These are phyloP conservation scores for Fusarium secorum DNA, from an alignment of 2,329 filamentous ascomycete species.

Conservation along the genomic window DNA sequence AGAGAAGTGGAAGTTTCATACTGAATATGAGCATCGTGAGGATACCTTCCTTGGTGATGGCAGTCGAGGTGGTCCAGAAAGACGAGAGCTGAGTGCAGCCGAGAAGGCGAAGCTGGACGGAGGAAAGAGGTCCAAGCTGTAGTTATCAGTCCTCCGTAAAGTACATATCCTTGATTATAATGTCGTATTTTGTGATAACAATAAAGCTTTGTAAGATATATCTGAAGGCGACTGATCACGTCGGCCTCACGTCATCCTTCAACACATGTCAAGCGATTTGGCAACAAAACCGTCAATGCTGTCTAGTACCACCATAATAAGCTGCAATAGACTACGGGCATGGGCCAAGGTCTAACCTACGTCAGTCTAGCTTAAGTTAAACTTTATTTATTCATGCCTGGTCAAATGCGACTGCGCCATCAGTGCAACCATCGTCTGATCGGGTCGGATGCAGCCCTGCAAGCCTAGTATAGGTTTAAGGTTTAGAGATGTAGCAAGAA, in stretches of 20 bases:
- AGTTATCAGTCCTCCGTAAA: neutral
- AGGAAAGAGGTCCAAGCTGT: neutral
- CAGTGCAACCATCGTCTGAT: neutral
- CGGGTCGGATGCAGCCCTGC: neutral
- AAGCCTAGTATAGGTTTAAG: neutral
- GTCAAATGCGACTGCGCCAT: neutral
- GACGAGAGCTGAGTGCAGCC: neutral
- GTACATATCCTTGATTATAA: neutral
- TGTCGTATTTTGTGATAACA: no score
- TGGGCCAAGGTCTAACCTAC: neutral
- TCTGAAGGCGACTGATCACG: neutral
- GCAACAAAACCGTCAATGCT: neutral
- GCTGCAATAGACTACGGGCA: fast-evolving
- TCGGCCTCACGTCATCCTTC: no score
- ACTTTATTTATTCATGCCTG: neutral
- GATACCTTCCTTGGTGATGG: slow-evolving; percentile 30
- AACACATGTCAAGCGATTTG: no score
- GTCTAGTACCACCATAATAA: neutral
- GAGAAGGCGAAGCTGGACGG: slow-evolving; percentile 12
- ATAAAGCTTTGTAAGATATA: neutral
- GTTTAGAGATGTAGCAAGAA: neutral
- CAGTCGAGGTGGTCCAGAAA: slow-evolving; percentile 26
- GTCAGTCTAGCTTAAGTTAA: neutral
- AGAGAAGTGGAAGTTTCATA: slow-evolving; percentile 28
- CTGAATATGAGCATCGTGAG: slow-evolving; percentile 12